Evolutionary conservation across 2,329 filamentous ascomycete species (phyloP).

Genomic region (Xylariaceae sp.): DNA sequence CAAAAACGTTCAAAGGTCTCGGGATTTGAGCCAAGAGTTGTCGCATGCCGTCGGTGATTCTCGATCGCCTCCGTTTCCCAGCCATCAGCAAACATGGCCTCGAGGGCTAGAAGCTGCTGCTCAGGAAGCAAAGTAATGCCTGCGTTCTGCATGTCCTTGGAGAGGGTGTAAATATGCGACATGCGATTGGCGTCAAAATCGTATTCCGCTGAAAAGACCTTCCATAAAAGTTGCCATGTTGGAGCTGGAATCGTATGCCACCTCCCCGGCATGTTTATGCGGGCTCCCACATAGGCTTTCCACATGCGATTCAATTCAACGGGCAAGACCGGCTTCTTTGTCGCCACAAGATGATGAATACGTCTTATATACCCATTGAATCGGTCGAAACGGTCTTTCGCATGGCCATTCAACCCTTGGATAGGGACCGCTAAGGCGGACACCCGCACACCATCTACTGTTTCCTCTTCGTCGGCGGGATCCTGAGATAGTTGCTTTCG

Average conservation of each 20-base stretch:
- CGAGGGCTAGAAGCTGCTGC: constrained; percentile 62
- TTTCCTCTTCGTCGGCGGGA: constrained; percentile 1
- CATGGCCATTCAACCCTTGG: constrained; percentile 8
- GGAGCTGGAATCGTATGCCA: constrained; percentile 54
- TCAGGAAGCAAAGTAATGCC: constrained; percentile 49
- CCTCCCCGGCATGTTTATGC: constrained; percentile 39
- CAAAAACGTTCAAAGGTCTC: constrained; percentile 51
- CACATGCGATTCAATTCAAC: constrained; percentile 33
- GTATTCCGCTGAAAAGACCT: constrained; percentile 48
- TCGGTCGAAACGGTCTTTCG: constrained; percentile 18
- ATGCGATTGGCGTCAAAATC: constrained; percentile 51
- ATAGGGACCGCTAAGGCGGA: constrained; percentile 17
- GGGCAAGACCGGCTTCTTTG: constrained; percentile 11
- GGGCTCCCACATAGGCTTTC: constrained; percentile 46
- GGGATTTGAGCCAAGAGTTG: constrained; percentile 45
- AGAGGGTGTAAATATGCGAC: constrained; percentile 55
- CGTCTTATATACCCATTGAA: constrained; percentile 29
- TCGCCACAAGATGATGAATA: constrained; percentile 16
- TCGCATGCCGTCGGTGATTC: constrained; percentile 56
- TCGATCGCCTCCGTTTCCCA: constrained; percentile 55
- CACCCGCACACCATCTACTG: constrained; percentile 12
- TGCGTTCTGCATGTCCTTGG: constrained; percentile 59
- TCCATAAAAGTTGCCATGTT: constrained; percentile 64
- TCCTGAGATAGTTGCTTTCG: constrained; percentile 25
- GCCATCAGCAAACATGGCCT: constrained; percentile 61